Evolutionary conservation across 164 flowering plant species (phyloP).

Genomic region (Macadamia integrifolia): DNA sequence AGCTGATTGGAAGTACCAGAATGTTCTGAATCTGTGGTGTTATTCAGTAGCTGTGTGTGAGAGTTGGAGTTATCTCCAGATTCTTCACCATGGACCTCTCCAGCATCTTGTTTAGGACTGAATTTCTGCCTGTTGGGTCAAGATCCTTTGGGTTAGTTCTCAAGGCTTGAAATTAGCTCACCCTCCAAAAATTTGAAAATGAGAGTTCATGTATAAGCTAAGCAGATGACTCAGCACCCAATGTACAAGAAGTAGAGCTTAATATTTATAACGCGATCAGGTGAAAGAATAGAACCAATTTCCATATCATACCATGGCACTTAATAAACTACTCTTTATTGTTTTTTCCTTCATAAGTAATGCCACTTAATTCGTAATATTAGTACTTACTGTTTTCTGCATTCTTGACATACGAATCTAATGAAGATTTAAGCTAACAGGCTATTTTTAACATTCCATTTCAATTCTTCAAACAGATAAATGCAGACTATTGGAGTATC

Average conservation of each 20-base stretch:
- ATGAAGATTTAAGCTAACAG: too few species aligned
- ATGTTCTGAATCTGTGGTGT: constrained; percentile 7
- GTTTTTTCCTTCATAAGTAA: too few species aligned
- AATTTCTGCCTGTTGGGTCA: constrained; percentile 46
- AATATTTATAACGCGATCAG: background rate
- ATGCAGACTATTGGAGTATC: too few species aligned
- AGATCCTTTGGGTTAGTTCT: background rate
- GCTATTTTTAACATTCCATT: too few species aligned
- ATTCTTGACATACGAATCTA: too few species aligned
- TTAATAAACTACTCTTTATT: too few species aligned
- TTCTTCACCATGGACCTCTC: constrained; percentile 9
- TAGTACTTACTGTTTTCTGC: too few species aligned
- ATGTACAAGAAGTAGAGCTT: background rate
- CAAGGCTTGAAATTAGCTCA: background rate
- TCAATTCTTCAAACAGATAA: too few species aligned
- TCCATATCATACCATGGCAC: too few species aligned
- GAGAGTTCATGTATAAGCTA: background rate
- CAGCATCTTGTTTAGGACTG: constrained; percentile 13
- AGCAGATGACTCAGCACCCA: background rate
- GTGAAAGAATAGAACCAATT: background rate
- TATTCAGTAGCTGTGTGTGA: constrained; percentile 1
- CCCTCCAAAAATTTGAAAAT: background rate
- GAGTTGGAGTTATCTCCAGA: constrained; percentile 10
- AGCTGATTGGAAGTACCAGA: constrained; percentile 11
- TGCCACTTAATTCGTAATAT: too few species aligned